Conservation (phyloP, 106 monocot species). For the Apostasia shenzhenica region DNA sequence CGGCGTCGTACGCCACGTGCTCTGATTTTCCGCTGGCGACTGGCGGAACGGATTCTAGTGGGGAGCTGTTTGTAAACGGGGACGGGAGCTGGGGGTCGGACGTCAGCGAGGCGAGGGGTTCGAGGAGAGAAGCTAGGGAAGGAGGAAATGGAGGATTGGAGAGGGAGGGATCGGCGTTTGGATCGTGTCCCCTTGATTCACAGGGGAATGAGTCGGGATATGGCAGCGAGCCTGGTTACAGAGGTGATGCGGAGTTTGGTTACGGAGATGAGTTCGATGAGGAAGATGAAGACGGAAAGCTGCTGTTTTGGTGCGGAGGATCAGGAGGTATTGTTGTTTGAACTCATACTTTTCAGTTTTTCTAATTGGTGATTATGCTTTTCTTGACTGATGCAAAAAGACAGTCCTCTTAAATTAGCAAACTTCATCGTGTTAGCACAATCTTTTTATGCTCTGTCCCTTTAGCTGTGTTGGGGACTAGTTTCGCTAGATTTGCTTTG, state of each 20-base stretch:
- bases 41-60: slow-evolving; percentile 84
- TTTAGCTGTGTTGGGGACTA: no score
- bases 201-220: slow-evolving; percentile 73
- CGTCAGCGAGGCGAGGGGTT: slow-evolving; percentile 51
- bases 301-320: slow-evolving; percentile 41
- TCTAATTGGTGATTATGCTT: background rate
- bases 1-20: slow-evolving; percentile 63
- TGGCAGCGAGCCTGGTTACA: slow-evolving; percentile 87
- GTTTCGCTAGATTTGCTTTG: no score
- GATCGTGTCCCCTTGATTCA: slow-evolving; percentile 3
- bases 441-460: no score
- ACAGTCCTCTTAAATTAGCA: background rate
- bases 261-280: slow-evolving; percentile 72
- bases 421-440: no score
- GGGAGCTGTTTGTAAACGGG: slow-evolving; percentile 67
- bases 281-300: slow-evolving; percentile 39
- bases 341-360: background rate
- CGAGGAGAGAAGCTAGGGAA: slow-evolving; percentile 28
- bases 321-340: slow-evolving; percentile 14
- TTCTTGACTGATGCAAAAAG: background rate
- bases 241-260: slow-evolving; percentile 82
- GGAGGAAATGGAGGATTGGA: slow-evolving; percentile 27
- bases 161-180: slow-evolving; percentile 18
- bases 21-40: slow-evolving; percentile 61
- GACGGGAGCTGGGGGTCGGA: slow-evolving; percentile 84